Conservation (phyloP, 2,329 filamentous ascomycete species). For the Botrytis elliptica region DNA sequence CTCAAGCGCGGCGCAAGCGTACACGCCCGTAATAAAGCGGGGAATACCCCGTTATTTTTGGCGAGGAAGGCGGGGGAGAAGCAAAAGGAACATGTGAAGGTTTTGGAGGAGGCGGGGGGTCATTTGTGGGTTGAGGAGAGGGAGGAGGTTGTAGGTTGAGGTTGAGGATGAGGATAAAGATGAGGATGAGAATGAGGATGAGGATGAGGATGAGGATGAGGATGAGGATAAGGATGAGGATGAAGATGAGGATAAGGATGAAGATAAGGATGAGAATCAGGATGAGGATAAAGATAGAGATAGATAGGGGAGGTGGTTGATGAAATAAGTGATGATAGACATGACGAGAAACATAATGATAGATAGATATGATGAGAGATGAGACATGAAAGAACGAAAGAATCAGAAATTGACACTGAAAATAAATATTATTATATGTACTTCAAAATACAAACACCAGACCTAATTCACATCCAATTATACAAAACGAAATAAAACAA, state of each 20-base stretch:
- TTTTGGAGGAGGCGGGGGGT: conserved; percentile 59
- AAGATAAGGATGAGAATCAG: too few species aligned
- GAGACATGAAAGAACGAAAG: neutral
- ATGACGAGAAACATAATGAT: neutral
- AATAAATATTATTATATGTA: neutral
- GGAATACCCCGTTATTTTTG: conserved; percentile 65
- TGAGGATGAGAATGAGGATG: neutral
- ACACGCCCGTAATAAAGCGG: conserved; percentile 62
- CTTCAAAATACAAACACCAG: too few species aligned
- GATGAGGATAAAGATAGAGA: too few species aligned
- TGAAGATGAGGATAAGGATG: too few species aligned
- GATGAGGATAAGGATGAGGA: too few species aligned
- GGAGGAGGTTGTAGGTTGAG: neutral
- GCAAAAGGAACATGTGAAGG: conserved; percentile 46
- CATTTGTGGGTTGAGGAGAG: conserved; percentile 55
- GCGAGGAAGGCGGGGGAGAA: conserved; percentile 57
- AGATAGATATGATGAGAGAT: neutral
- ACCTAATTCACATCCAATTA: too few species aligned
- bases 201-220: neutral
- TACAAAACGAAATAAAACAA: too few species aligned
- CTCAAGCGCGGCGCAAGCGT: conserved; percentile 64
- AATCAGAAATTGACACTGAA: neutral
- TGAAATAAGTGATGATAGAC: neutral
- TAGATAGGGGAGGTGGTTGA: too few species aligned
- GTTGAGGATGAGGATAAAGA: neutral